phyloP scores from a whole-genome alignment of 768 basidiomycete genomes.

The Heimioporus sp. region DNA sequence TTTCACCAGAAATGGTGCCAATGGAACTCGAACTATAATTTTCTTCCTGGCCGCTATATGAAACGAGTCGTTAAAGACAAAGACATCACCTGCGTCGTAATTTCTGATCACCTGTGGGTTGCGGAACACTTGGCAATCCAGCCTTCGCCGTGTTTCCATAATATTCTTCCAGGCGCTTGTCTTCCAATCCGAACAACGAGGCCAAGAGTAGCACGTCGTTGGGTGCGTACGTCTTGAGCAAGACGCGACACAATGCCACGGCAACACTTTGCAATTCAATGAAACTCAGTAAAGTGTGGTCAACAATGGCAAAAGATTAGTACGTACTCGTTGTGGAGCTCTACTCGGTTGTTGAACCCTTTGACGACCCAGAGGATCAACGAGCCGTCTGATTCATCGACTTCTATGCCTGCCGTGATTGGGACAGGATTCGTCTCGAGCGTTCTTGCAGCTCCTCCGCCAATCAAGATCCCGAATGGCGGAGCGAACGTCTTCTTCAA shows the following conservation, averaged over 20 bases:
- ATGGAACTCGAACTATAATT: not conserved
- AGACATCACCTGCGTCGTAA: not conserved
- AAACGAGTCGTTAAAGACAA: not conserved
- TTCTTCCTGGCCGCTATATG: not conserved
- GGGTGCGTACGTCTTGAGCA: conserved; percentile 12
- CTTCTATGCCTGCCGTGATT: conserved; percentile 6
- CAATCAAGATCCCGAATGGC: conserved; percentile 1
- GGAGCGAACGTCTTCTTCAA: conserved; percentile 11
- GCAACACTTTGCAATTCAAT: not conserved
- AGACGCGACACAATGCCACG: conserved; percentile 7
- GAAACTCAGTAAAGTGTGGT: not conserved
- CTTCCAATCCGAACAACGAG: conserved; percentile 3
- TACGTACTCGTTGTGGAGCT: conserved; percentile 8
- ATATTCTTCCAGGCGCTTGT: not conserved
- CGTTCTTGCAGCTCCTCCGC: not conserved
- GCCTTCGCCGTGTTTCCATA: not conserved
- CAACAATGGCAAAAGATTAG: not conserved
- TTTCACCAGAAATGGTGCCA: not conserved
- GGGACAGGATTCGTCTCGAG: not conserved
- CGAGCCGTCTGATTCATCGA: not conserved
- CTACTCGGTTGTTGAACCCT: not conserved
- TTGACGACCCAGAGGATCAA: conserved; percentile 11
- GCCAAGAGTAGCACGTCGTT: conserved; percentile 13
- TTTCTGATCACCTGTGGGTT: not conserved
- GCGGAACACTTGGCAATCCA: not conserved